Conservation (phyloP, 495 filamentous ascomycete genomes). For the Annulohypoxylon moriforme region DNA sequence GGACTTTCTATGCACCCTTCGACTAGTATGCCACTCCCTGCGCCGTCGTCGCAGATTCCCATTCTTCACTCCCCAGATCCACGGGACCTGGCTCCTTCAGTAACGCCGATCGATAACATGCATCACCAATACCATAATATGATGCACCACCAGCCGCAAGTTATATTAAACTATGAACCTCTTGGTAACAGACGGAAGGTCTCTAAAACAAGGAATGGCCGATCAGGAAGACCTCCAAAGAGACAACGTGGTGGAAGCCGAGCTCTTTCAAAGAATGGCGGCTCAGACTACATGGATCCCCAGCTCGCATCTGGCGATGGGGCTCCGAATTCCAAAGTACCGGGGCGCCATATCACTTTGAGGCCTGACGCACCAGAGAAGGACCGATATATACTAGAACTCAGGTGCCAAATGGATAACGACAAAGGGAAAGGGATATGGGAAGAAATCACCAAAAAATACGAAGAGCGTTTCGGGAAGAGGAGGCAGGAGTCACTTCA, state of each 20-base stretch:
- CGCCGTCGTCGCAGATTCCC: slow-evolving; percentile 34
- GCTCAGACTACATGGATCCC: slow-evolving; percentile 28
- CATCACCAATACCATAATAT: slow-evolving; percentile 41
- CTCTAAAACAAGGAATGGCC: slow-evolving; percentile 32
- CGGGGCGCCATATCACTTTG: slow-evolving; percentile 47
- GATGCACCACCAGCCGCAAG: slow-evolving; percentile 32
- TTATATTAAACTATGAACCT: slow-evolving; percentile 33
- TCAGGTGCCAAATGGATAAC: slow-evolving; percentile 55
- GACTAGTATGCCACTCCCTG: slow-evolving; percentile 38
- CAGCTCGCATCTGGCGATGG: slow-evolving; percentile 43
- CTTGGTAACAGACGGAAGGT: slow-evolving; percentile 40
- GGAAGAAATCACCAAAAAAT: slow-evolving; percentile 61
- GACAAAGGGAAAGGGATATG: slow-evolving; percentile 65
- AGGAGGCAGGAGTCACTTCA: slow-evolving; percentile 60
- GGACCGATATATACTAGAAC: slow-evolving; percentile 57
- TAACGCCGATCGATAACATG: slow-evolving; percentile 37
- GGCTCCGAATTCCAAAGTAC: slow-evolving; percentile 10
- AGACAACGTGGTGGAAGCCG: slow-evolving; percentile 43
- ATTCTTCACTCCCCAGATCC: slow-evolving; percentile 40
- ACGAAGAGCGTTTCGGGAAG: slow-evolving; percentile 51
- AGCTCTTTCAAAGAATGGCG: slow-evolving; percentile 42
- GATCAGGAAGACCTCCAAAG: slow-evolving; percentile 44
- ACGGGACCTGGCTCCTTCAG: slow-evolving; percentile 34
- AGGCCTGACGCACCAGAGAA: slow-evolving; percentile 59
- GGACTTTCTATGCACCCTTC: slow-evolving; percentile 28